Conservation (phyloP, 1,284 basidiomycete genomes). For the Puccinia horiana region DNA sequence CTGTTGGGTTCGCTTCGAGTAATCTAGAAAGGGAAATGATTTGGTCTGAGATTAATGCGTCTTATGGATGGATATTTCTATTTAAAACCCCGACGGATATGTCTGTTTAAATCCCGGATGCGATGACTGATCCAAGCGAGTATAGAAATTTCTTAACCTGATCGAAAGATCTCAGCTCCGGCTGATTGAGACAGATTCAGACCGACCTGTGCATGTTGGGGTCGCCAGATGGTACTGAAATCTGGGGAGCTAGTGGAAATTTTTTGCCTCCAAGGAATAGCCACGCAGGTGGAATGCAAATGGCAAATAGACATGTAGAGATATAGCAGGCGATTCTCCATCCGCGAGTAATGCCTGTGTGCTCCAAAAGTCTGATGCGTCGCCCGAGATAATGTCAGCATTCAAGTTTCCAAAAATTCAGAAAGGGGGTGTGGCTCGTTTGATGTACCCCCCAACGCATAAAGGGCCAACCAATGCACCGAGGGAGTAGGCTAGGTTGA, state of each 20-base stretch:
- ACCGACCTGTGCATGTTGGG: too few species aligned
- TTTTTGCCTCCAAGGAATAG: slow-evolving; percentile 8
- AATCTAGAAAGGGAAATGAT: too few species aligned
- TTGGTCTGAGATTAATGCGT: too few species aligned
- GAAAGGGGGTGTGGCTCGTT: neutral
- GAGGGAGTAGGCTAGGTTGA: slow-evolving; percentile 31
- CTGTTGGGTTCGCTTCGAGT: too few species aligned
- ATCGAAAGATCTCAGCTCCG: too few species aligned
- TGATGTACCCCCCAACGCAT: slow-evolving; percentile 37
- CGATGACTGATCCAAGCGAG: too few species aligned
- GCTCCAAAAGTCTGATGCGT: neutral
- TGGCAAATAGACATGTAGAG: neutral
- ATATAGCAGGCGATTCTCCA: slow-evolving; percentile 27
- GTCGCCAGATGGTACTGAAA: neutral
- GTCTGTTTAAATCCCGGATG: too few species aligned
- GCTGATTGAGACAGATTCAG: too few species aligned
- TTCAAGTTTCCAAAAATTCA: neutral
- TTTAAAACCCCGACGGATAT: too few species aligned
- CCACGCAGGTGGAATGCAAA: slow-evolving; percentile 20
- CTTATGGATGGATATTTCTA: too few species aligned
- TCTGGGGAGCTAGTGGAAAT: neutral
- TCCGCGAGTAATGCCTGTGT: neutral
- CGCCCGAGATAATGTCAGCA: neutral
- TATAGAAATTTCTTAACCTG: too few species aligned
- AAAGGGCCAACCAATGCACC: slow-evolving; percentile 36